Conservation (phyloP, 169 alveolate species). For the Babesia divergens region DNA sequence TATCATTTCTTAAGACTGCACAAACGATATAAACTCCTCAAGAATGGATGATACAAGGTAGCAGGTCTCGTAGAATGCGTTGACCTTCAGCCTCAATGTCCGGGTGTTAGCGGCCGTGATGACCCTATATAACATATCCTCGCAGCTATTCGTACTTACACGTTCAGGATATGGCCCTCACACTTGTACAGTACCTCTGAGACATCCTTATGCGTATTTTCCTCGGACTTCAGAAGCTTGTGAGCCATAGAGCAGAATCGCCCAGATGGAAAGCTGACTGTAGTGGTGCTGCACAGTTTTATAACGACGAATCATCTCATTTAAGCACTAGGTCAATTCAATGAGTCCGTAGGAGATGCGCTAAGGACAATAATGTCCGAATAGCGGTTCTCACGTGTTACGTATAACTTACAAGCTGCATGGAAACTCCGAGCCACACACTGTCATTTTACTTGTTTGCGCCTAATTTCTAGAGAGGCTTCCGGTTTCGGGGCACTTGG, state of each 20-base stretch:
- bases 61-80: constrained; percentile 60
- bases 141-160: constrained; percentile 20
- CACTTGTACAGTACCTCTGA: constrained; percentile 19
- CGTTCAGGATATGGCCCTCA: constrained; percentile 31
- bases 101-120: constrained; percentile 28
- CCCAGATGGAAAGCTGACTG: constrained; percentile 34
- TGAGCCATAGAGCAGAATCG: constrained; percentile 24
- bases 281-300: constrained; percentile 13
- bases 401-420: constrained; percentile 24
- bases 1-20: neutral
- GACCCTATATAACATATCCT: neutral
- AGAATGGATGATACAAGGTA: constrained; percentile 45
- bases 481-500: constrained; percentile 27
- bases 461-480: neutral
- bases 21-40: constrained; percentile 22
- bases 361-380: too few relatives aligned
- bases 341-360: too few relatives aligned
- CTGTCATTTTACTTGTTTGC: neutral
- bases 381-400: too few relatives aligned
- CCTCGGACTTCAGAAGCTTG: constrained; percentile 51
- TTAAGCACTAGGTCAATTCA: neutral
- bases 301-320: neutral
- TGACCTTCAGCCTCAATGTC: constrained; percentile 46
- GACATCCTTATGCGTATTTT: constrained; percentile 14
- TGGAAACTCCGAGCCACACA: neutral